Conservation (phyloP, 192 early-diverging fungal genomes). For the Coemansia sp. region DNA sequence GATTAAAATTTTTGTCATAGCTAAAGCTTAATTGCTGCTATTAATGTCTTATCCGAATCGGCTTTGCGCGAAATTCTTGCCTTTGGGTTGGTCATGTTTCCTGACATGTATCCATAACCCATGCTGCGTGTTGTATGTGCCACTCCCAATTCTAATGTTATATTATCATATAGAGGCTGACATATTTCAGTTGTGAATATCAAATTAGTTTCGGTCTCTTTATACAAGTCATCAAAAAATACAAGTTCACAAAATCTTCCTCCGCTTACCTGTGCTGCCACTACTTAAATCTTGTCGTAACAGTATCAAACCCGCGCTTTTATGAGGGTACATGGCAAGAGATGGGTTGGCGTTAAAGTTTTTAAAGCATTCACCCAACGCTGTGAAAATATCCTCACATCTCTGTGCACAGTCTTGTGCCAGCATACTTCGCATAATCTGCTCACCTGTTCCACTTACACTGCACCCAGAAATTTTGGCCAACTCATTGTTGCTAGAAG, state of each 20-base stretch:
- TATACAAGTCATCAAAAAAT: too few species aligned
- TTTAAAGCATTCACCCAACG: constrained; percentile 17
- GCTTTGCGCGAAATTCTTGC: constrained; percentile 34
- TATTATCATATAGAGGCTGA: neutral
- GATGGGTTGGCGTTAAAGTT: constrained; percentile 7
- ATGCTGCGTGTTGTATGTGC: constrained; percentile 75
- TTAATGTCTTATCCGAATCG: neutral
- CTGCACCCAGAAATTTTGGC: constrained; percentile 57
- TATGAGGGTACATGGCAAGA: constrained; percentile 7
- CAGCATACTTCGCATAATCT: constrained; percentile 74
- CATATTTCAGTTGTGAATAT: neutral
- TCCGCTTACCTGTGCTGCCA: constrained; percentile 15
- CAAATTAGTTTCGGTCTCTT: neutral
- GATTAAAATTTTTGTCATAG: neutral
- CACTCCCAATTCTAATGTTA: constrained; percentile 60
- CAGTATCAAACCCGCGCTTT: constrained; percentile 26
- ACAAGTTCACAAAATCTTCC: neutral
- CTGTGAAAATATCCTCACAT: constrained; percentile 18
- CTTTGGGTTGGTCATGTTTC: constrained; percentile 18
- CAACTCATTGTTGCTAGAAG: constrained; percentile 12
- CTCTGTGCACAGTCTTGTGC: constrained; percentile 59
- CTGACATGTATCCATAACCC: constrained; percentile 54
- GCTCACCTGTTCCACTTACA: constrained; percentile 75
- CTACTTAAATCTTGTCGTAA: constrained; percentile 20
- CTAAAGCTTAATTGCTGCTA: constrained; percentile 23